Evolutionary conservation across 805 yeast species (phyloP).

Genomic region (Ogataea ganodermae): DNA sequence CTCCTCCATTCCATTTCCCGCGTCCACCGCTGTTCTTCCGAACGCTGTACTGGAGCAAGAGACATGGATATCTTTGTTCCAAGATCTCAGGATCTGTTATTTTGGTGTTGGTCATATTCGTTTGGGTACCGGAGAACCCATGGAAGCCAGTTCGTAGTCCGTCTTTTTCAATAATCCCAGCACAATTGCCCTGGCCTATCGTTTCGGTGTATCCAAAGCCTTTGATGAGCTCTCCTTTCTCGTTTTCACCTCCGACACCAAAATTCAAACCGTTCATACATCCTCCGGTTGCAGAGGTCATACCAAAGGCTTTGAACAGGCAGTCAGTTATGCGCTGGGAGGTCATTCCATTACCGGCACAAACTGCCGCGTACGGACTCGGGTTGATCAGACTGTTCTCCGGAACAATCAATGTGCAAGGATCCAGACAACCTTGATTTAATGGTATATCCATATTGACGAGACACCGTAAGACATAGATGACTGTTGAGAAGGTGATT

Average conservation of each 20-base stretch:
- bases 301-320: constrained; percentile 74
- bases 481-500: constrained; percentile 53
- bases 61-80: constrained; percentile 54
- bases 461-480: constrained; percentile 52
- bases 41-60: constrained; percentile 46
- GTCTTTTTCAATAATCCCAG: constrained; percentile 34
- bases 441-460: constrained; percentile 55
- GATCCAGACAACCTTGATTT: constrained; percentile 52
- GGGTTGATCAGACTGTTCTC: constrained; percentile 39
- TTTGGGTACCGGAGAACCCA: constrained; percentile 55
- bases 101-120: constrained; percentile 31
- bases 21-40: constrained; percentile 50
- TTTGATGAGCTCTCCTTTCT: constrained; percentile 48
- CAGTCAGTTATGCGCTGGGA: constrained; percentile 88
- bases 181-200: constrained; percentile 58
- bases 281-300: constrained; percentile 89
- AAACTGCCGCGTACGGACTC: constrained; percentile 47
- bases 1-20: constrained; percentile 52
- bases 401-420: constrained; percentile 34
- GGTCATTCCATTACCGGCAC: constrained; percentile 64
- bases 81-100: constrained; percentile 58
- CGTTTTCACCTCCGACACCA: constrained; percentile 49
- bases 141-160: constrained; percentile 21
- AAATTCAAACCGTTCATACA: constrained; percentile 87
- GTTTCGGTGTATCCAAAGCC: constrained; percentile 59